Conservation (phyloP, 164 flowering plant species). For the Sextonia rubra region DNA sequence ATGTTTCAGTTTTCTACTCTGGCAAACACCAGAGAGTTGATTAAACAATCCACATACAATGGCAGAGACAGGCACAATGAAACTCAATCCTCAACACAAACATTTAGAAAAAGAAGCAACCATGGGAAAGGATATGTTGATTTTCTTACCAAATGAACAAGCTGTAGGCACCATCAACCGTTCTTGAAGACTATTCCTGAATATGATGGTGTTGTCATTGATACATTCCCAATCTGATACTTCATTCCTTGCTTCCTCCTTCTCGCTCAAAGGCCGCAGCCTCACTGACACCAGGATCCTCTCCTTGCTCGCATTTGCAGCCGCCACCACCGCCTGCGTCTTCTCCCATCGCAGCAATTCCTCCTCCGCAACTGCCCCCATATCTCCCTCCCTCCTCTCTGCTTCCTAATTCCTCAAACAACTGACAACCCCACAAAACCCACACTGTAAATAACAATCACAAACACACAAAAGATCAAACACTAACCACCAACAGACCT, state of each 20-base stretch:
- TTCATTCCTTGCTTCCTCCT: constrained; percentile 64
- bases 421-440: not conserved
- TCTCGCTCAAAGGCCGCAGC: constrained; percentile 91
- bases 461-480: not conserved
- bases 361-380: constrained; percentile 76
- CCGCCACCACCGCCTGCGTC: constrained; percentile 27
- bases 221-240: constrained; percentile 99
- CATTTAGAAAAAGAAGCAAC: not conserved
- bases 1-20: not conserved
- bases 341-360: constrained; percentile 65
- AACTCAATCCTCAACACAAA: not conserved
- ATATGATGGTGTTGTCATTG: constrained; percentile 75
- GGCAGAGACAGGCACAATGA: not conserved
- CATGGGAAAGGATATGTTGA: not conserved
- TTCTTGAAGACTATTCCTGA: constrained; percentile 82
- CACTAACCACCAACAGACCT: not conserved
- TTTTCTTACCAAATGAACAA: constrained; percentile 69
- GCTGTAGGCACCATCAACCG: constrained; percentile 82
- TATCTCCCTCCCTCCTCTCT: constrained; percentile 21
- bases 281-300: constrained; percentile 91
- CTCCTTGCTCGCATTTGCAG: constrained; percentile 38
- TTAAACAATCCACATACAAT: not conserved
- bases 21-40: not conserved
- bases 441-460: not conserved
- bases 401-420: not conserved